Evolutionary conservation across 306 rosid species (phyloP), one percentile per base, ranked within the genome.

Genomic region (Prunus armeniaca): DNA sequence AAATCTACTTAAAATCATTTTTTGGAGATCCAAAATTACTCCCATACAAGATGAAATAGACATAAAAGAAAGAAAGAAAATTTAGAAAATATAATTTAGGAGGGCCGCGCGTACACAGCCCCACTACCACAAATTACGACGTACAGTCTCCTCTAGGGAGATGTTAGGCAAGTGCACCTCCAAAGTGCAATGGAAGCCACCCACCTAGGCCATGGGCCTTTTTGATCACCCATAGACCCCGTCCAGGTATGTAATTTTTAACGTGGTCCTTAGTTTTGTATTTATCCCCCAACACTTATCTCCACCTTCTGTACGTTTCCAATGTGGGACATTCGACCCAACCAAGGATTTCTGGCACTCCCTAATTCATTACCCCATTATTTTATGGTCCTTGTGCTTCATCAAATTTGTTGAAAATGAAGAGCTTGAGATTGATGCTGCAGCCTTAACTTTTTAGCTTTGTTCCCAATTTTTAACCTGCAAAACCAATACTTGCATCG

Each of bases 31-130:
- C 41, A 34, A 1, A 34, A 6, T 34, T 5, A 34, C 41, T 34
- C 41, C 8, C 6, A 34, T 5, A 34, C 41, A 34, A 34, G 2
- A 34, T 34, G 41, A 34, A 34, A 56, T 52, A 52, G 12, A 52
- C 4, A 17, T 7, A 3, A 9, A 2, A 20, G 15, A 12, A 1
- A 0, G 1, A 2, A 2, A 5, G 0, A 41, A n/a, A 11, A 5
- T 51, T 64, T 67, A 1, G 22, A 0, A 0, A 12, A 0, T 0
- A 1, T 60, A 0, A 2, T 77, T 73, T 14, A 52, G 64, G 80
- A 85, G 88, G 87, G 85, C 82, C 87, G 85, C 89, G 86, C 89
- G 83, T 6, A 86, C 87, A 86, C 86, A 82, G 86, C 84, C 83
- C 84, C 84, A 18, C 86, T 64, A 2, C 77, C 85, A 86, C 76